Base-by-base conservation (phyloP, 768 basidiomycete species). In the Mycena belliarum region DNA sequence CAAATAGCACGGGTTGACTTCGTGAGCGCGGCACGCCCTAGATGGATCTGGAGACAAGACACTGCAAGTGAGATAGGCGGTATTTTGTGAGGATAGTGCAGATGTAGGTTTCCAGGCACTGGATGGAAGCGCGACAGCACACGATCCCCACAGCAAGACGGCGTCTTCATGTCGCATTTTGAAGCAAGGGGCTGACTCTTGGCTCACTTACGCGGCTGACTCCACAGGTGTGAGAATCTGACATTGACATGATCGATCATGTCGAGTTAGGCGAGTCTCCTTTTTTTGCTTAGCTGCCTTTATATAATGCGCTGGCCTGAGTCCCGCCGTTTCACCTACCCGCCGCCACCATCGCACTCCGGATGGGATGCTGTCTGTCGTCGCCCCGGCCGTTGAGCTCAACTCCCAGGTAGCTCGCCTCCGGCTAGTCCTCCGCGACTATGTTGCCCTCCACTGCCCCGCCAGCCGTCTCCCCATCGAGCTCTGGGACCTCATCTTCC, bases 401-500 rank as follows among this genome's bases (percentile, higher is more conserved):
- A 38, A 59, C 1, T 33, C 28, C 44, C 57, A 52, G 50, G 28
- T 57, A 20, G 35, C 50, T 8, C 51, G 20, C 23, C 28, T 59
- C 32, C 43, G 46, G 35, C 2, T 32, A 7, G 57, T 51, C 16
- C 38, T 52, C n/a, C 57, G 50, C 26, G 4, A 52, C 18, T 52
- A 52, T 53, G 44, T 44, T 40, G 57, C 46, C 37, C 49, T 44
- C n/a, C 37, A 45, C 37, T 48, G 49, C 24, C 57, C 44, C 40
- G 57, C 57, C 20, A 37, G 43, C 32, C 44, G 52, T 23, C 59
- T 61, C 32, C 59, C 59, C 18, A 25, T 55, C 38, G 59, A 61
- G 59, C 59, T 61, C 42, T 61, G 59, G 59, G 54, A 55, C 35
- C 38, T 56, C 3, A 56, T 61, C 24, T 61, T 61, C 50, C 49